A percentile compares a stretch with the other conserved stretches of the same genome.
Conservation (phyloP, 208 protist genomes). For the Crithidia brevicula region DNA sequence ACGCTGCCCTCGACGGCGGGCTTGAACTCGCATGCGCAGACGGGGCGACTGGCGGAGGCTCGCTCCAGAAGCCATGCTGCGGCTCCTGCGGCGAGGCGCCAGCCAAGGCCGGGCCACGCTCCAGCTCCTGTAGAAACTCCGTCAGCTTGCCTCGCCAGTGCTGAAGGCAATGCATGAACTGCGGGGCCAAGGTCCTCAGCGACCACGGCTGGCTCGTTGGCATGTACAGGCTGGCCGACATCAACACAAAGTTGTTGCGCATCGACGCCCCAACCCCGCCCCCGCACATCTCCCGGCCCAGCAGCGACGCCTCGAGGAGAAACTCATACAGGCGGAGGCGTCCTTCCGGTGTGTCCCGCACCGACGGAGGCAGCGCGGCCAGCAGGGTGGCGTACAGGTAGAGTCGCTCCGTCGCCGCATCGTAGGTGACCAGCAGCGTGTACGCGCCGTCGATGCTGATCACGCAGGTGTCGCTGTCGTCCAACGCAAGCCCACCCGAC, state of each 20-base stretch:
- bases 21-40: no score
- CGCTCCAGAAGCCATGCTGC: no score
- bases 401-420: conserved; percentile 69
- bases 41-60: no score
- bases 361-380: conserved; percentile 39
- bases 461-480: conserved; percentile 72
- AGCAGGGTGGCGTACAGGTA: conserved; percentile 79
- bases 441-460: conserved; percentile 68
- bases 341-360: conserved; percentile 9
- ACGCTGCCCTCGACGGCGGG: background rate
- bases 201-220: conserved; percentile 72
- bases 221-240: conserved; percentile 78
- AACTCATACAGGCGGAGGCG: conserved; percentile 64
- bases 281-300: conserved; percentile 73
- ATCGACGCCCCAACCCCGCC: conserved; percentile 72
- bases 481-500: conserved; percentile 44
- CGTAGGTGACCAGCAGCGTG: conserved; percentile 74
- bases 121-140: conserved; percentile 37
- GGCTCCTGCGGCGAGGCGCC: no score
- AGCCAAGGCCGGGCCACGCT: no score
- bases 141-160: conserved; percentile 64
- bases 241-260: conserved; percentile 71
- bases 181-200: conserved; percentile 53
- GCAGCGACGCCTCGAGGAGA: conserved; percentile 69
- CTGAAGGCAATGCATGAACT: conserved; percentile 70